These are phyloP conservation scores for Trypanosoma platydactyli DNA, from an alignment of 208 protist genomes.

Conservation along the genomic window DNA sequence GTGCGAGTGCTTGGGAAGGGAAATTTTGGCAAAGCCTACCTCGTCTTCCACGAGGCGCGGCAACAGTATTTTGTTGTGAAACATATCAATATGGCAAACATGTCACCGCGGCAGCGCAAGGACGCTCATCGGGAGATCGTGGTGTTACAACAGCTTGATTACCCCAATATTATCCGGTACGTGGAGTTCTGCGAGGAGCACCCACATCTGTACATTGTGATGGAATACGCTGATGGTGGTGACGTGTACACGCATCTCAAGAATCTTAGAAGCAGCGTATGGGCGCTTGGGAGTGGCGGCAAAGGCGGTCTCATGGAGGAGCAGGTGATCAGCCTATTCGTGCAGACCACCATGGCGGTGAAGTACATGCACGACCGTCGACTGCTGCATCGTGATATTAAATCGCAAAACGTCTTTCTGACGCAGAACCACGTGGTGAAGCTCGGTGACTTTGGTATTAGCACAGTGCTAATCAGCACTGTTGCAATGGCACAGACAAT, in stretches of 20 bases:
- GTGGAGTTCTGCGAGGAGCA: conserved; percentile 82
- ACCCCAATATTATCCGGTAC: conserved; percentile 90
- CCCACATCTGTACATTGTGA: conserved; percentile 87
- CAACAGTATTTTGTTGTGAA: conserved; percentile 80
- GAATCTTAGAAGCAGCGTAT: conserved; percentile 29
- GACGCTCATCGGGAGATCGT: conserved; percentile 84
- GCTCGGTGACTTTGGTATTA: conserved; percentile 93
- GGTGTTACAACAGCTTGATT: conserved; percentile 78
- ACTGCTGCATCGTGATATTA: conserved; percentile 92
- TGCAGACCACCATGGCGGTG: conserved; percentile 85
- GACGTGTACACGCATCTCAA: conserved; percentile 75
- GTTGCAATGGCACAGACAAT: conserved; percentile 91
- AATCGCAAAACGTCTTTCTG: conserved; percentile 93
- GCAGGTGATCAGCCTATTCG: conserved; percentile 76
- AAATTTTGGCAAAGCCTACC: conserved; percentile 80
- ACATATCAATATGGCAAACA: conserved; percentile 77
- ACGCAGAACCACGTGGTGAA: conserved; percentile 83
- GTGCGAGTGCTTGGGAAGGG: conserved; percentile 85
- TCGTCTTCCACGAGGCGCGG: conserved; percentile 64
- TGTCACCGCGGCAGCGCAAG: conserved; percentile 68
- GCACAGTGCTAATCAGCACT: conserved; percentile 85
- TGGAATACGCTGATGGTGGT: conserved; percentile 90
- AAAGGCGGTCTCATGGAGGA: conserved; percentile 50
- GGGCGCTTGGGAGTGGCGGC: conserved; percentile 27
- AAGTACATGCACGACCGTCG: conserved; percentile 91